Evolutionary conservation across 1,284 basidiomycete species (phyloP).

Genomic region (Schizopora paradoxa): DNA sequence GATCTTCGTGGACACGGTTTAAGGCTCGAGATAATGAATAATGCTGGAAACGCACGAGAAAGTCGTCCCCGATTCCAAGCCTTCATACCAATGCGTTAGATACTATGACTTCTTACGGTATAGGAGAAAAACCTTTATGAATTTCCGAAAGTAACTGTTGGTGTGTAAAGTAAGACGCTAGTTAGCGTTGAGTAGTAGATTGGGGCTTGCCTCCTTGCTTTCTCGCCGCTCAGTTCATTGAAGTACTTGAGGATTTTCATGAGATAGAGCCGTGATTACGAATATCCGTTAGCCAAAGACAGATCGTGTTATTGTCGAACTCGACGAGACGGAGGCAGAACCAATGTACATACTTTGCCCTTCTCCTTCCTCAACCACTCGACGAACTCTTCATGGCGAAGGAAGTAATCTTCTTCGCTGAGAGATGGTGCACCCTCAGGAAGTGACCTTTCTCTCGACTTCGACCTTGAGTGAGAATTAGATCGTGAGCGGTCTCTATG

Average conservation of each 20-base stretch:
- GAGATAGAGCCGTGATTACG: too few relatives aligned
- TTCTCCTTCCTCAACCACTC: conserved; percentile 77
- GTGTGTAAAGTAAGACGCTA: conserved; percentile 28
- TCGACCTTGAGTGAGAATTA: too few relatives aligned
- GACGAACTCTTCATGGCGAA: conserved; percentile 71
- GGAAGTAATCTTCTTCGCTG: conserved; percentile 71
- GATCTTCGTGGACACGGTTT: conserved; percentile 33
- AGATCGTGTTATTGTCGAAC: too few relatives aligned
- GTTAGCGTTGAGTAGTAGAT: conserved; percentile 20
- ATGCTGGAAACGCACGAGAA: conserved; percentile 38
- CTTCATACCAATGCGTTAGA: conserved; percentile 31
- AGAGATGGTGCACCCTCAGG: conserved; percentile 53
- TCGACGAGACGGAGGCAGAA: not conserved
- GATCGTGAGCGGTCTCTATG: too few relatives aligned
- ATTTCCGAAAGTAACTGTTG: conserved; percentile 74
- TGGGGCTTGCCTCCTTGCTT: conserved; percentile 57
- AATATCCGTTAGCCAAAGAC: too few relatives aligned
- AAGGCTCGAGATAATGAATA: conserved; percentile 4
- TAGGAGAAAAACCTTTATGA: conserved; percentile 54
- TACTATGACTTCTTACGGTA: conserved; percentile 6
- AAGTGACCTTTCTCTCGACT: too few relatives aligned
- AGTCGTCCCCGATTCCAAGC: conserved; percentile 75
- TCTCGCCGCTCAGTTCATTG: conserved; percentile 69
- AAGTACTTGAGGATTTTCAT: too few relatives aligned
- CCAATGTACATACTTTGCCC: conserved; percentile 48